Percentiles rank a stretch among this genome's conserved stretches.
phyloP scores from a whole-genome alignment of 768 basidiomycete genomes.

The Panellus pusillus region DNA sequence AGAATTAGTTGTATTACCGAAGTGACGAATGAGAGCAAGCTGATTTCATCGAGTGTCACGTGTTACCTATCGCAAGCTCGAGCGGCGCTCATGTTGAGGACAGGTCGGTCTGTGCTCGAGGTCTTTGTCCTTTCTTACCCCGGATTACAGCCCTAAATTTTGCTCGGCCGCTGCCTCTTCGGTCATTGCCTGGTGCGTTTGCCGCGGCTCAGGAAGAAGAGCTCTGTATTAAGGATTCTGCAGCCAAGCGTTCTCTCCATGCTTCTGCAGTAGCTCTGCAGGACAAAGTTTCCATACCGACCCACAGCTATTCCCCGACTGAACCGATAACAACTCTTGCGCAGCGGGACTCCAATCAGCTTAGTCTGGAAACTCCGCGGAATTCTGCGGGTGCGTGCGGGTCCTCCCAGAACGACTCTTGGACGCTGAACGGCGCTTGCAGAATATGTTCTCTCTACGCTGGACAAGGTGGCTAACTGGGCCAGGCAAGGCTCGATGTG shows the following conservation, averaged over 20 bases:
- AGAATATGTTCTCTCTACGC: conserved; percentile 96
- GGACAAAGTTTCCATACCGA: conserved; percentile 37
- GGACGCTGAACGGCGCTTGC: conserved; percentile 3
- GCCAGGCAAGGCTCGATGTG: conserved; percentile 97
- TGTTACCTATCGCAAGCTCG: neutral
- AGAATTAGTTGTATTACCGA: conserved; percentile 4
- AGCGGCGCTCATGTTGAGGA: conserved; percentile 15
- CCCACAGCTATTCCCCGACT: conserved; percentile 44
- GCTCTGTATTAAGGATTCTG: neutral
- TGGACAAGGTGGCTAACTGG: conserved; percentile 98
- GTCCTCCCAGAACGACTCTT: neutral
- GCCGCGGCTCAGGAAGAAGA: neutral
- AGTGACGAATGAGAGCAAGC: neutral
- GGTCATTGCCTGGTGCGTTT: conserved; percentile 35
- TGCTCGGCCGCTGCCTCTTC: conserved; percentile 45
- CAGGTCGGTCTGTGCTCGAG: conserved; percentile 9
- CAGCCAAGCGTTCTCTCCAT: conserved; percentile 59
- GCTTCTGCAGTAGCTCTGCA: conserved; percentile 43
- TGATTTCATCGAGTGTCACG: conserved; percentile 1
- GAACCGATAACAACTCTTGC: conserved; percentile 73
- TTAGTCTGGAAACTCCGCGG: conserved; percentile 81
- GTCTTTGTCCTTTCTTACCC: neutral
- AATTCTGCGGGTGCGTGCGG: conserved; percentile 78
- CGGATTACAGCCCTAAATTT: conserved; percentile 29
- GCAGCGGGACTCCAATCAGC: conserved; percentile 77